Base-by-base conservation (phyloP, 164 flowering plant genomes). In the Malania oleifera region DNA sequence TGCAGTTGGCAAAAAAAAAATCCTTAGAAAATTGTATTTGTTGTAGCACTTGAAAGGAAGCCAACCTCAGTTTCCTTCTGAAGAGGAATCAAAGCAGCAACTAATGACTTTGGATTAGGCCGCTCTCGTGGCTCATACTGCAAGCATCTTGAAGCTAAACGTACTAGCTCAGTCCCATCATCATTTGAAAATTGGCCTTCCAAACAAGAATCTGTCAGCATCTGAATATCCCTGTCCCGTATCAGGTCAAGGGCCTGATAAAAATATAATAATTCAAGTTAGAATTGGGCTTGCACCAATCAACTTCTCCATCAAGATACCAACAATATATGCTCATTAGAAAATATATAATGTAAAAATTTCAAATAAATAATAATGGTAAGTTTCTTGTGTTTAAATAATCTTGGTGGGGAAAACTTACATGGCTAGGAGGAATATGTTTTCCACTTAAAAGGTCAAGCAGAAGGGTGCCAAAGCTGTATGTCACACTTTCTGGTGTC, bases 361-460 rank as follows among this genome's bases (percentile, higher is more conserved):
- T 11, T 47, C 24, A 22, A 47, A 24, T 11, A 2, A 22, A 44
- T n/a, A n/a, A n/a, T n/a, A n/a, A n/a, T n/a, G 35, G 35, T 23
- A 20, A 9, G 5, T 19, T 12, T 22, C 1, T 19, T 24, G 15
- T 28, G 8, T 17, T 18, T 17, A 47, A 18, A 55, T 43, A 18
- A 5, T 23, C 5, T 51, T 6, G 54, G 39, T 34, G 34, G 10
- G 20, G n/a, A 15, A 44, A 50, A 59, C 96, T 81, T 72, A 92
- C 98, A 74, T 86, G 98, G 70, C 96, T 92, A 15, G 96, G 98
- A 65, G 98, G 98, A 59, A 92, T 92, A 76, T 92, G 96, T 58
- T 92, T 92, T 57, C 98, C 98, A 75, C 96, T 89, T 37, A 92
- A 82, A 70, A 92, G 93, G 63, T 92, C 98, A 58, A 92, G 88